Evolutionary conservation across 257 asterid genomes (phyloP), one percentile per base, ranked within the genome.

Genomic region (Gardenia jasminoides): DNA sequence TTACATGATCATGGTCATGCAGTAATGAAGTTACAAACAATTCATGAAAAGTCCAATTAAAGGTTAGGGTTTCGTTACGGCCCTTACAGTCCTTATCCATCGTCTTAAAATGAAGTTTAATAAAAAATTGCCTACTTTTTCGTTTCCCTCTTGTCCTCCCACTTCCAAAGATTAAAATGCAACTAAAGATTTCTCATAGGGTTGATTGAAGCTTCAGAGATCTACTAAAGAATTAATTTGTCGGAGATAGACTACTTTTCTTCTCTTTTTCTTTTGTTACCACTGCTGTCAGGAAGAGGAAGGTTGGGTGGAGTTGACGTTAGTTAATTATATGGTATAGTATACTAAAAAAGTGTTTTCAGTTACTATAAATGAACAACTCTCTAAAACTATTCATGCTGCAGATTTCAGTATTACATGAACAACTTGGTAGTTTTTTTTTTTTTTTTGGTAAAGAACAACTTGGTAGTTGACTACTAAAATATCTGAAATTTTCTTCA

Each of bases 351-450:
- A 46, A 24, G 0, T 15, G 30, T 47, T 47, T 46, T 24, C 75
- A 71, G 59, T 46, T 13, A 47, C 41, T 22, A 28, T 71, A 47
- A 50, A 11, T 72, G 30, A 50, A 76, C 61, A 76, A 76, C 58
- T 75, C 59, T 67, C 33, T 24, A 24, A 9, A 39, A 36, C 47
- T 31, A 10, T 33, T 50, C 30, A 46, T 13, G 3, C 62, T 78
- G 52, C 47, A 64, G 72, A 52, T 33, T 79, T 33, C 58, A 64
- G 31, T 72, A 58, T 64, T 46, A 54, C 78, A 79, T 72, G 67
- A 79, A 62, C 78, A 79, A 79, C 74, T 54, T 33, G 71, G 78
- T 56, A 62, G 78, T 79, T 72, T n/a, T n/a, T n/a, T n/a, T n/a
- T n/a, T n/a, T n/a, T n/a, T n/a, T n/a, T n/a, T n/a, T n/a, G n/a